Base-by-base conservation (phyloP, 2,329 filamentous ascomycete species). In the Sphaerostilbella broomeana region DNA sequence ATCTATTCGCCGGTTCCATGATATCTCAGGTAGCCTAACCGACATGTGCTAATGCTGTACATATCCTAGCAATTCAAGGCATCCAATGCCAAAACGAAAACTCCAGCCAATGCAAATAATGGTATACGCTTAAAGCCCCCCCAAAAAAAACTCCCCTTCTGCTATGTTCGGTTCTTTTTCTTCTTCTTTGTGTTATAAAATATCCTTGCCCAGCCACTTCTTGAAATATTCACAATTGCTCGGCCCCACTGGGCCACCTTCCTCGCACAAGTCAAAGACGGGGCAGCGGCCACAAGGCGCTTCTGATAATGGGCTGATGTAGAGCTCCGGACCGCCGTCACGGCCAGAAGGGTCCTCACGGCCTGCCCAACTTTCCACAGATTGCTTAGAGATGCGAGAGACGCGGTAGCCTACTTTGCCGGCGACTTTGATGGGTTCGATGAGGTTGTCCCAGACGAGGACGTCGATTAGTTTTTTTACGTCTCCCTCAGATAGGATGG, bases 211-310 rank as follows among this genome's bases (percentile, higher is more conserved):
- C 31, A 95, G 63, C 92, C 92, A 98, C 37, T 81, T 76, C 47
- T 84, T 76, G 56, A 94, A 95, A 58, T 98, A 98, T 38, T 87
- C 83, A 62, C 92, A 98, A 35, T 84, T 94, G 48, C 79, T 83
- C 0, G 90, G 86, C 53, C 83, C 94, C 16, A 98, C 87, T 0
- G 88, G 86, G 0, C 90, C 90, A 6, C 87, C 88, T 45, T 94
- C 86, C 49, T 86, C 84, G 58, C 92, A 98, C 2, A 97, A 72
- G 42, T 92, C 84, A 29, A 95, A 95, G 3, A 95, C 90, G 0
- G 92, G 92, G 61, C 92, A 98, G 40, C 79, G 74, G 2, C 90
- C 89, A 60, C 92, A 98, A 1, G 92, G 92, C 3, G 84, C 81
- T 60, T 95, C 88, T 2, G 86, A 94, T 49, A 90, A 78, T 4